Percentiles rank a stretch among this genome's conserved stretches.
Evolutionary conservation across 306 rosid species (phyloP).

Genomic region (Sphenostylis stenocarpa): DNA sequence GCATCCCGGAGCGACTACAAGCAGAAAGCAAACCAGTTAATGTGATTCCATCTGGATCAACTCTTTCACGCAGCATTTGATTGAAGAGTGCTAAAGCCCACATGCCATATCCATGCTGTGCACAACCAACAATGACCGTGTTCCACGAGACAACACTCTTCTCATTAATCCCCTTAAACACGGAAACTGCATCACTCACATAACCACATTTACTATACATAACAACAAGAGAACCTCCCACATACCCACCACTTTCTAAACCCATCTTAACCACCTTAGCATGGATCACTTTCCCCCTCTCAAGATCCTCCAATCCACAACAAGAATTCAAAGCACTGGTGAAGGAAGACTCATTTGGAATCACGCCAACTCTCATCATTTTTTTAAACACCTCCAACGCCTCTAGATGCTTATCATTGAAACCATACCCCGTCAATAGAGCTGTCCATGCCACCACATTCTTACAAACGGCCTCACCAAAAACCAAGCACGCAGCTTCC

Average conservation of each 20-base stretch:
- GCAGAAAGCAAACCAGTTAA: constrained; percentile 69
- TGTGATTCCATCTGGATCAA: constrained; percentile 74
- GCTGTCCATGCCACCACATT: constrained; percentile 90
- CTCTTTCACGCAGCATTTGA: constrained; percentile 59
- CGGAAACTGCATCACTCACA: constrained; percentile 55
- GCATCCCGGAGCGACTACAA: too few relatives aligned
- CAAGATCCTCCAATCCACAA: constrained; percentile 75
- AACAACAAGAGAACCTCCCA: constrained; percentile 72
- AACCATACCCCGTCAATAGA: constrained; percentile 74
- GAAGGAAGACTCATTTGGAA: constrained; percentile 82
- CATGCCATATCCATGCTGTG: constrained; percentile 68
- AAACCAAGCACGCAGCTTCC: constrained; percentile 45
- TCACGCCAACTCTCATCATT: constrained; percentile 46
- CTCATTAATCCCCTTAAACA: constrained; percentile 50
- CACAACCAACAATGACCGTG: constrained; percentile 72
- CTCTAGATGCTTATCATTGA: constrained; percentile 45
- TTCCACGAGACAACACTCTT: constrained; percentile 85
- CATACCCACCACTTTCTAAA: constrained; percentile 54
- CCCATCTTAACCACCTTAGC: constrained; percentile 54
- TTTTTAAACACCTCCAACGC: constrained; percentile 62
- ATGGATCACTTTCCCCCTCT: constrained; percentile 63
- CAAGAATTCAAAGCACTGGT: constrained; percentile 88
- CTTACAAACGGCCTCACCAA: constrained; percentile 43
- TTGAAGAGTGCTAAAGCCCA: constrained; percentile 60
- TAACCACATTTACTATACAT: constrained; percentile 81